Evolutionary conservation across 306 rosid genomes (phyloP), one percentile per base, ranked within the genome.

Genomic region (Alnus glutinosa): DNA sequence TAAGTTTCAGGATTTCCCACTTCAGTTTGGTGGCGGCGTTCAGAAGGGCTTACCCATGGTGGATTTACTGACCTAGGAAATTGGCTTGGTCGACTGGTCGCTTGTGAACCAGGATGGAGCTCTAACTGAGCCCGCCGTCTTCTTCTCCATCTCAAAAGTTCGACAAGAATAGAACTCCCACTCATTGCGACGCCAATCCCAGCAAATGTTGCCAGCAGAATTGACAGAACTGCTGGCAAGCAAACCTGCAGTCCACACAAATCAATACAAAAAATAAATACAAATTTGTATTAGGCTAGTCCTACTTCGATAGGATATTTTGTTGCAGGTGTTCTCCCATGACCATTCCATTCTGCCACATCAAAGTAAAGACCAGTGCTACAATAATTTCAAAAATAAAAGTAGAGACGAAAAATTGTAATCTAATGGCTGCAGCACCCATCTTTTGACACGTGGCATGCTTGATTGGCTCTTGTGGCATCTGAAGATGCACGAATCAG

Each of bases 101-200:
- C 52, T 48, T 82, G 86, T 46, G 89, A 57, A 62, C 71, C 76
- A 23, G 11, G 83, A 18, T 75, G 87, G 76, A 77, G 98, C 71
- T 78, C 82, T 18, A 85, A 57, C 8, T 67, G 76, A 62, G 81
- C 81, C 46, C 70, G 86, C 90, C 85, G 85, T 81, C 87, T 85
- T 77, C 89, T 89, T 83, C 88, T 89, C 93, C 90, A 88, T 86
- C 89, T 77, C 51, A 74, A 66, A 49, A 83, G 32, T 77, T 96
- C 98, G 0, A 84, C 75, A 34, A 93, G 30, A 54, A 96, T 85
- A 42, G 99, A 96, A 84, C 91, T 93, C 66, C 98, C 98, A 55
- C 97, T 93, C 98, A 96, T 89, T 73, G 92, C 90, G 14, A 91
- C 85, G 46, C 98, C 98, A 73, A 93, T 87, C 66, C 99, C 98